Evolutionary conservation across 108 stramenopile genomes (phyloP), one percentile per base, ranked within the genome.

Genomic region (Epithemia pelagica): DNA sequence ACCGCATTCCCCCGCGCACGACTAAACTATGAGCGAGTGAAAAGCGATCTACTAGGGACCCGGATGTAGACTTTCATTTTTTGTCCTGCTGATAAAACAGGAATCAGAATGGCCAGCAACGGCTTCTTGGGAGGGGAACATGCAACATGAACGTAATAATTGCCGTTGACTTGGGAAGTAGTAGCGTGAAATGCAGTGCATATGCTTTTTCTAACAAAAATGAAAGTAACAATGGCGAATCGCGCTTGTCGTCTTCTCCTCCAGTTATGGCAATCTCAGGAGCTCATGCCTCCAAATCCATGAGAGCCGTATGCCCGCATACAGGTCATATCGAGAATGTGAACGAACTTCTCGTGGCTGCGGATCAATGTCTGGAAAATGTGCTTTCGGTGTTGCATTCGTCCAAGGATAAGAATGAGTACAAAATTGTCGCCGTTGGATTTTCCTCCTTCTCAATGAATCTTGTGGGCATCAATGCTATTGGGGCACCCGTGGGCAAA

Each of bases 401-500:
- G 37, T 15, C 5, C 10, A 5, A 46, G 15, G 10, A 46, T 5
- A 15, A 46, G 15, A 46, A 46, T 15, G 15, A 46, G 10, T 77
- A 76, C 64, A 58, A 70, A 59, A 71, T 92, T 0, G 78, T 78
- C 8, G 86, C 77, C 8, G 63, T 92, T 55, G 88, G 88, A 52
- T 88, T 92, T 67, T 82, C 86, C n/a, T 68, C 79, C 28, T 90
- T 92, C 76, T 88, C 86, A 10, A 92, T 92, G 91, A 92, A 92
- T 65, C 58, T 92, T 31, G 54, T 90, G 10, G 91, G 82, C 8
- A 68, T 90, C 0, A 74, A 87, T 62, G 52, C 61, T 0, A 2
- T 2, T 7, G 66, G 66, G n/a, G 28, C 19, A 52, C 20, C 24
- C n/a, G 64, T 86, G 7, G 82, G 76, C 30, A 69, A 82, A 18